These are phyloP conservation scores for Coprinopsis cinerea DNA, from an alignment of 768 basidiomycete genomes.

Conservation along the genomic window DNA sequence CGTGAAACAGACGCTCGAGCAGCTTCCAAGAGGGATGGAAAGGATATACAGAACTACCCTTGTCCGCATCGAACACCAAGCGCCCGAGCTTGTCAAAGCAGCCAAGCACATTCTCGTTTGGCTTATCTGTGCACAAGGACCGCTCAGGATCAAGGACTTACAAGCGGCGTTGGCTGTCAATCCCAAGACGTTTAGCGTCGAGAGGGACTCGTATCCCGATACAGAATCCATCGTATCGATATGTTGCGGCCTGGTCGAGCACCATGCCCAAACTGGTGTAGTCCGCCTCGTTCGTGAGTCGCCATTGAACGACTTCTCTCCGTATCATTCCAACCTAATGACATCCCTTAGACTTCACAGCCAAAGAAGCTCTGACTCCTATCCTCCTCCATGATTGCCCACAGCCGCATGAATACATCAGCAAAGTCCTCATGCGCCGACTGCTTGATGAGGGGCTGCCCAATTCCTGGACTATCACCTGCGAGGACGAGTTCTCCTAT, in stretches of 20 bases:
- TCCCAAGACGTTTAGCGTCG: not conserved
- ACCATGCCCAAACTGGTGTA: not conserved
- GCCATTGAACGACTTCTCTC: no score
- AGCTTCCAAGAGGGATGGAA: not conserved
- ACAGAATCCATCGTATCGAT: not conserved
- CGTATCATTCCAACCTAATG: not conserved
- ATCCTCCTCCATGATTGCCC: not conserved
- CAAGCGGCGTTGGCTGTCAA: conserved; percentile 1
- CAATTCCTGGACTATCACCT: no score
- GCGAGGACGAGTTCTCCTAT: not conserved
- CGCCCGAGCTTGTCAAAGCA: not conserved
- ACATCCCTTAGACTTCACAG: conserved; percentile 1
- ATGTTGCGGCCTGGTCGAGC: conserved; percentile 3
- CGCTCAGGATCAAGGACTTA: not conserved
- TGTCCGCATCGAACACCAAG: not conserved
- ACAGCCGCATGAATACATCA: not conserved
- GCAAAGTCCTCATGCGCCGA: no score
- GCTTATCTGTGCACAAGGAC: conserved; percentile 1
- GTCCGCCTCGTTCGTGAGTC: conserved; percentile 7
- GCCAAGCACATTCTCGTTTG: conserved; percentile 4
- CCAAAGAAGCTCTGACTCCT: conserved; percentile 1
- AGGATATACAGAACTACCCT: conserved; percentile 1
- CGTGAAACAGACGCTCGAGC: not conserved
- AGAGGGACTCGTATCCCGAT: not conserved
- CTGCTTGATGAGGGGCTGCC: no score